Evolutionary conservation across 1,139 yeast species (phyloP), one percentile per base, ranked within the genome.

Genomic region (Yamadazyma blattariae): DNA sequence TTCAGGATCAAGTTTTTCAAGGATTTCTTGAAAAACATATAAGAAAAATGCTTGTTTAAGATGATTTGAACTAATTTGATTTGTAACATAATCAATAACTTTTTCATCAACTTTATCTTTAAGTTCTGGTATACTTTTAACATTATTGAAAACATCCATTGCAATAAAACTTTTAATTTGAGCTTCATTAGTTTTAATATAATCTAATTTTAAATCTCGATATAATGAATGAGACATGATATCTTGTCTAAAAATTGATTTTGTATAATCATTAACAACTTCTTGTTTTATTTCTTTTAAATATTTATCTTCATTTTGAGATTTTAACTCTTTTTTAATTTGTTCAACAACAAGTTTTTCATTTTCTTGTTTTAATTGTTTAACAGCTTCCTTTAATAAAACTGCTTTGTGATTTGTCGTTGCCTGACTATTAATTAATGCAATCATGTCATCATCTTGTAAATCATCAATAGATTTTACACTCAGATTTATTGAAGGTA

Each of bases 151-250:
- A 9, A 52, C 35, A 20, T 54, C 54, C 26, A 53, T 37, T 3
- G 53, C 35, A 1, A 58, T 48, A 29, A 42, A 47, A 11, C 50
- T 39, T 30, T 50, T 42, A 22, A 64, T 35, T 1, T 39, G 40
- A 5, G 42, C 37, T 17, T 38, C 34, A 39, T 61, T 45, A 6
- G 41, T 34, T 25, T 39, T 38, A 18, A 53, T 39, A 42, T 49
- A 64, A 7, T 53, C 45, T 6, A 43, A 41, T 33, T 50, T 49
- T 40, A 60, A 42, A 22, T 51, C 50, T 20, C 52, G 51, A 38
- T 56, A 50, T 13, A 59, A 34, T 7, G 44, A 40, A 37, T 41
- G 52, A 8, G 56, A 46, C 8, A 57, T 37, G 19, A 42, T 38
- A 32, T 48, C 47, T 30, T 51, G 47, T 20, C 44, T 42, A 28